A percentile compares a stretch with the other conserved stretches of the same genome.
phyloP scores from a whole-genome alignment of 2,329 filamentous ascomycete genomes.

The Trichoderma sp. region DNA sequence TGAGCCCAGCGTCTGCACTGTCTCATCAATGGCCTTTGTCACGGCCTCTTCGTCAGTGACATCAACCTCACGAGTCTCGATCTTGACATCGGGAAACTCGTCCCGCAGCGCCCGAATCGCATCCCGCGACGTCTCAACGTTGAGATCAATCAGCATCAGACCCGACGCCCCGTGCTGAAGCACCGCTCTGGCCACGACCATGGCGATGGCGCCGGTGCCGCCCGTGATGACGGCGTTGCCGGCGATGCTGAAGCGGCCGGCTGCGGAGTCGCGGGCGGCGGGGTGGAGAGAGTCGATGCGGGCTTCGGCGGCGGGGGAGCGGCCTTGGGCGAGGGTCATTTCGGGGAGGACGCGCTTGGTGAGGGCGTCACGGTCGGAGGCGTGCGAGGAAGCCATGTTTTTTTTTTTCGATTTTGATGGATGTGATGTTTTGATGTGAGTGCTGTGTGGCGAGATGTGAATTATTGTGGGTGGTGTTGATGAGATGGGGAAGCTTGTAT shows the following conservation, averaged over 20 bases:
- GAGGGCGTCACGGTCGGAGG: slow-evolving; percentile 27
- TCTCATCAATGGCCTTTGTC: slow-evolving; percentile 15
- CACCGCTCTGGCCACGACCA: slow-evolving; percentile 61
- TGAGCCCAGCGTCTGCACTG: slow-evolving; percentile 23
- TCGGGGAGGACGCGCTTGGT: slow-evolving; percentile 30
- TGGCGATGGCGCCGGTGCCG: slow-evolving; percentile 37
- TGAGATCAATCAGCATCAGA: slow-evolving; percentile 62
- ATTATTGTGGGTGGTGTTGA: background rate
- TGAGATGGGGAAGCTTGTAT: background rate
- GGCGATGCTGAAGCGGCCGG: slow-evolving; percentile 35
- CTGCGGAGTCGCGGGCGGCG: slow-evolving; percentile 20
- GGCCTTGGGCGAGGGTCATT: slow-evolving; percentile 30
- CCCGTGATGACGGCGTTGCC: slow-evolving; percentile 50
- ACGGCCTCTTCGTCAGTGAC: slow-evolving; percentile 28
- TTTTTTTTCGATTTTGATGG: background rate
- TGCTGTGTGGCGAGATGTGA: background rate
- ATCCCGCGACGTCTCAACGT: slow-evolving; percentile 42
- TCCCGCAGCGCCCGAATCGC: slow-evolving; percentile 16
- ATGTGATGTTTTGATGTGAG: background rate
- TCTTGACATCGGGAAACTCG: slow-evolving; percentile 27
- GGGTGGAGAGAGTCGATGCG: slow-evolving; percentile 13
- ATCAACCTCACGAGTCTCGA: slow-evolving; percentile 24
- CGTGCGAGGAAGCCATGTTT: slow-evolving; percentile 6
- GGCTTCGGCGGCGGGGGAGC: background rate
- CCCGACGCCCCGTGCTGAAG: slow-evolving; percentile 67